Evolutionary conservation across 345 rosid species (phyloP).

Genomic region (Camelina sativa): DNA sequence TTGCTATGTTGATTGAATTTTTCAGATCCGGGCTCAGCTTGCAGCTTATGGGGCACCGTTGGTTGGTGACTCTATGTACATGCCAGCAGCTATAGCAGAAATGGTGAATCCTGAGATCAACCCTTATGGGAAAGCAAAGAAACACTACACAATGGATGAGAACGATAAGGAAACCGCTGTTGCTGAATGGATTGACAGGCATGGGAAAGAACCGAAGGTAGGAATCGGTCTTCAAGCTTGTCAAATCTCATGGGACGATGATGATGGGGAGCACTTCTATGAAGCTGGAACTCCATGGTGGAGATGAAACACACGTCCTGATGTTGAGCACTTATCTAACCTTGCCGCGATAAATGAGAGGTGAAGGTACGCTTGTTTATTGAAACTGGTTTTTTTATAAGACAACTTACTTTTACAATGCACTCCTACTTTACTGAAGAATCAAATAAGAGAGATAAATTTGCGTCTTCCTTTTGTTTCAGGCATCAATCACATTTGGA

Average conservation of each 20-base stretch:
- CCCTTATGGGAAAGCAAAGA: conserved; percentile 69
- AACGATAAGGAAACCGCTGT: conserved; percentile 57
- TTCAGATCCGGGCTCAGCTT: conserved; percentile 84
- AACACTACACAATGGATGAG: conserved; percentile 42
- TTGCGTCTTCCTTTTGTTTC: conserved; percentile 6
- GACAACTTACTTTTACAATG: neutral
- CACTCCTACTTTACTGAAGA: neutral
- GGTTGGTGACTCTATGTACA: conserved; percentile 92
- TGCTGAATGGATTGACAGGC: conserved; percentile 65
- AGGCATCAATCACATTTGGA: conserved; percentile 30
- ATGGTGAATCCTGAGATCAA: conserved; percentile 58
- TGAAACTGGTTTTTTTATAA: neutral
- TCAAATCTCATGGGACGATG: conserved; percentile 89
- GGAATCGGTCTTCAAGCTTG: conserved; percentile 93
- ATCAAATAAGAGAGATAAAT: neutral
- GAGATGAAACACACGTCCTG: conserved; percentile 43
- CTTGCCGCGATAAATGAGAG: conserved; percentile 1
- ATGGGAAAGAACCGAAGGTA: conserved; percentile 78
- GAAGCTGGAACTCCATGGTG: conserved; percentile 94
- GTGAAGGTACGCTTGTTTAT: conserved; percentile 18
- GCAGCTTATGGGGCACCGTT: conserved; percentile 89
- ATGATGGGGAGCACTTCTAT: conserved; percentile 63
- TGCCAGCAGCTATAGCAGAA: conserved; percentile 86
- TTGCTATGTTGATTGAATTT: conserved; percentile 17
- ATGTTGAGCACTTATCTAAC: conserved; percentile 1